These are phyloP conservation scores for Kazachstania psychrophila DNA, from an alignment of 805 yeast species.

Conservation along the genomic window DNA sequence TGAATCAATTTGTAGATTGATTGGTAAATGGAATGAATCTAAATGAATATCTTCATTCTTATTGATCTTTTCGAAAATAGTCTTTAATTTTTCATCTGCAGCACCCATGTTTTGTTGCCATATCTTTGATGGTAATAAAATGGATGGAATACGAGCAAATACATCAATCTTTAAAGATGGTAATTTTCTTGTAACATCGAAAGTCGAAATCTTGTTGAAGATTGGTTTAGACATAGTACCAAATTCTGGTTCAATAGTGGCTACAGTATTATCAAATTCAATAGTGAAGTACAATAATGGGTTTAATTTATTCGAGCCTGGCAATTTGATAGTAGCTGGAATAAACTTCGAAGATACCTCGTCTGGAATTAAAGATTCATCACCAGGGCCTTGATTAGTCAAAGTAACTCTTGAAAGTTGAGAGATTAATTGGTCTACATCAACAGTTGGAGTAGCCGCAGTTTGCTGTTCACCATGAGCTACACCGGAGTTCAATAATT, in stretches of 20 bases:
- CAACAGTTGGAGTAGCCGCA: constrained; percentile 5
- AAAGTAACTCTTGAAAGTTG: constrained; percentile 22
- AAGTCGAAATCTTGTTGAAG: constrained; percentile 84
- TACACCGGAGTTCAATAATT: constrained; percentile 51
- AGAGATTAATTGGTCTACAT: constrained; percentile 20
- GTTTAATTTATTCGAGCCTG: constrained; percentile 46
- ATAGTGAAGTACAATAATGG: constrained; percentile 76
- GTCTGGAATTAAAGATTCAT: constrained; percentile 29
- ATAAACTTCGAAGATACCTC: constrained; percentile 30
- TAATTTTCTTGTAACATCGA: constrained; percentile 65
- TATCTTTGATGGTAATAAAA: constrained; percentile 40
- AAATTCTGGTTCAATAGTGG: constrained; percentile 75
- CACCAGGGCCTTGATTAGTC: constrained; percentile 26
- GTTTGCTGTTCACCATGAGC: constrained; percentile 10
- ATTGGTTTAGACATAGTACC: constrained; percentile 72
- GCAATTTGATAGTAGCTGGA: constrained; percentile 48
- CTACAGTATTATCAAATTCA: constrained; percentile 91
- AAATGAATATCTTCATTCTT: constrained; percentile 60
- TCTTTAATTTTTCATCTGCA: constrained; percentile 21
- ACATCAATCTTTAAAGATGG: constrained; percentile 66
- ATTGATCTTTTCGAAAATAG: constrained; percentile 30
- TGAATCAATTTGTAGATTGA: constrained; percentile 42
- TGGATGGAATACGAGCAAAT: constrained; percentile 68
- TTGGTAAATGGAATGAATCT: constrained; percentile 58
- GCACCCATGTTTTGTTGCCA: constrained; percentile 26